A percentile compares a stretch with the other conserved stretches of the same genome.
phyloP scores from a whole-genome alignment of 2,329 filamentous ascomycete species.

The Alternaria brassicicola region DNA sequence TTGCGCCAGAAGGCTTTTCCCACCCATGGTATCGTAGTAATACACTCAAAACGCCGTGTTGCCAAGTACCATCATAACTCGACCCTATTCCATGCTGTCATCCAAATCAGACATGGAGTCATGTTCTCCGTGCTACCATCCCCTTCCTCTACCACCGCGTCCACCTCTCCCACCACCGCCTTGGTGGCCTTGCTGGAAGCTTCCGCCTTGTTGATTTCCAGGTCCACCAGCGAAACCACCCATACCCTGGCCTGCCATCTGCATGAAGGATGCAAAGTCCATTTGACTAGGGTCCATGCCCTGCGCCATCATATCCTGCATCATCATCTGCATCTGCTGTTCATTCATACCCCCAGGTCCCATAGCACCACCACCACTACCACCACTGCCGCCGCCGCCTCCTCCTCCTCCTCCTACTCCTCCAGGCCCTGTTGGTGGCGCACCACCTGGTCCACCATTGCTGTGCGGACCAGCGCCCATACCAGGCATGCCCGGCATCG shows the following conservation, averaged over 20 bases:
- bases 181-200: conserved; percentile 39
- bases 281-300: conserved; percentile 50
- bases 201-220: conserved; percentile 33
- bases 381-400: background rate
- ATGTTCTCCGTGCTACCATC: conserved; percentile 22
- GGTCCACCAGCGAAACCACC: conserved; percentile 32
- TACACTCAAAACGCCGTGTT: conserved; percentile 27
- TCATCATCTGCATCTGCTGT: conserved; percentile 65
- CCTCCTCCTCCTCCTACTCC: background rate
- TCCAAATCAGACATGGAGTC: background rate
- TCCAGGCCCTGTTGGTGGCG: conserved; percentile 41
- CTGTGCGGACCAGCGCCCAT: conserved; percentile 27
- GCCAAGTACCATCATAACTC: conserved; percentile 1
- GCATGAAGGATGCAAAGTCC: conserved; percentile 45
- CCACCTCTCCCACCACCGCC: conserved; percentile 37
- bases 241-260: conserved; percentile 43
- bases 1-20: conserved; percentile 17
- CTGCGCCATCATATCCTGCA: conserved; percentile 60
- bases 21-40: conserved; percentile 30
- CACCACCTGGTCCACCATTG: conserved; percentile 24
- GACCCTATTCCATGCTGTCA: background rate
- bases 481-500: conserved; percentile 35
- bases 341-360: conserved; percentile 53
- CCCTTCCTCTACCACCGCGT: conserved; percentile 32
- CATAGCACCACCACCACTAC: conserved; percentile 7